Evolutionary conservation across 2,329 filamentous ascomycete genomes (phyloP).

Genomic region (Arthroderma sp.): DNA sequence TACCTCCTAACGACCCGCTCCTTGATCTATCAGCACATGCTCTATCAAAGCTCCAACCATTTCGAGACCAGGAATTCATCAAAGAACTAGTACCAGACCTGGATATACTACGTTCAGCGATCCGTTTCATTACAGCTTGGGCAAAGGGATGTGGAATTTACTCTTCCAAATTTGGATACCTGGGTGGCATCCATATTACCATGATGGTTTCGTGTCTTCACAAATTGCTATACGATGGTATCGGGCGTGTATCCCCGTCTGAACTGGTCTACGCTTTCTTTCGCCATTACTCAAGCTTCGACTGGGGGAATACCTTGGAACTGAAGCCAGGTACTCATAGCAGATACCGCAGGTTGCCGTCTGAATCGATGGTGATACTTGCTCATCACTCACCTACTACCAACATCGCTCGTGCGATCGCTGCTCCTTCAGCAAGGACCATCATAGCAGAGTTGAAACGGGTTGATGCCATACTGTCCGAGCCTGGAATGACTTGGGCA

Average conservation of each 20-base stretch:
- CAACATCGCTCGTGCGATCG: conserved; percentile 46
- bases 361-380: conserved; percentile 51
- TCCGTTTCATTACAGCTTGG: conserved; percentile 50
- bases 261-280: conserved; percentile 50
- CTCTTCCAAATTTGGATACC: conserved; percentile 50
- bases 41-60: conserved; percentile 50
- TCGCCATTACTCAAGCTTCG: conserved; percentile 46
- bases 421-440: conserved; percentile 38
- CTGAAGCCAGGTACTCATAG: conserved; percentile 38
- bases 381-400: conserved; percentile 49
- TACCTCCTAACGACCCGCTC: conserved; percentile 39
- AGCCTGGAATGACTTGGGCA: conserved; percentile 30
- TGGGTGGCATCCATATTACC: conserved; percentile 53
- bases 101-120: conserved; percentile 44
- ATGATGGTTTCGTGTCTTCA: conserved; percentile 48
- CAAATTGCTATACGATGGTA: conserved; percentile 38
- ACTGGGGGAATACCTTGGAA: conserved; percentile 44
- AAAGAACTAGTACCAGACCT: conserved; percentile 47
- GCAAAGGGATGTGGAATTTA: conserved; percentile 50
- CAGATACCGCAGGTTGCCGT: conserved; percentile 40
- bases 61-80: conserved; percentile 49
- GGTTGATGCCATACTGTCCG: conserved; percentile 31
- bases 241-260: conserved; percentile 29
- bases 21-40: conserved; percentile 45
- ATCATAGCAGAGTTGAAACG: conserved; percentile 40